Conservation (phyloP, 495 filamentous ascomycete genomes). For the Penicillium canescens region DNA sequence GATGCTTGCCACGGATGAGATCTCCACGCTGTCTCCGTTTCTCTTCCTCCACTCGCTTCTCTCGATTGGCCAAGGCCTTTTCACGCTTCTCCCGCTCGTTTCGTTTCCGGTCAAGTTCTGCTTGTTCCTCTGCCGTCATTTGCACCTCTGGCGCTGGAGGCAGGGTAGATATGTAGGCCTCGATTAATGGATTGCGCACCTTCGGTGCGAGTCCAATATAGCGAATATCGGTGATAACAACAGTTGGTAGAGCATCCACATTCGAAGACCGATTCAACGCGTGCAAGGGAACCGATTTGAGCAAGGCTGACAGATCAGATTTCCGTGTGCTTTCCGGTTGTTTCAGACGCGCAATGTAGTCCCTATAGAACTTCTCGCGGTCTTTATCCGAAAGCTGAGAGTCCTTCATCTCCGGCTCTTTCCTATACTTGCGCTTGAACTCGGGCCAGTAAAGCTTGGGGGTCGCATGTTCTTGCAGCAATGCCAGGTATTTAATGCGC, state of each 20-base stretch:
- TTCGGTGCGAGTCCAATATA: conserved; percentile 76
- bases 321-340: conserved; percentile 72
- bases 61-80: conserved; percentile 72
- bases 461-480: conserved; percentile 77
- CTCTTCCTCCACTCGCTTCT: conserved; percentile 72
- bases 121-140: conserved; percentile 57
- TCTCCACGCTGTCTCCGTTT: conserved; percentile 67
- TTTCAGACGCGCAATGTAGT: conserved; percentile 79
- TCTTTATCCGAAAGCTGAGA: conserved; percentile 78
- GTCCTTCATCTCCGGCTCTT: conserved; percentile 78
- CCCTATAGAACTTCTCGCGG: conserved; percentile 86
- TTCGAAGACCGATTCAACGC: conserved; percentile 66
- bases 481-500: conserved; percentile 76
- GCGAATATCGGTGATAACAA: conserved; percentile 72
- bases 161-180: conserved; percentile 73
- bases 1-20: conserved; percentile 63
- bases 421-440: conserved; percentile 87
- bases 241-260: conserved; percentile 62
- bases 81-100: conserved; percentile 68
- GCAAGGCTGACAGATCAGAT: conserved; percentile 73
- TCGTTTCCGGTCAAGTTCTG: conserved; percentile 59
- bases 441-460: conserved; percentile 96
- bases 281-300: conserved; percentile 67
- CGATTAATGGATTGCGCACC: conserved; percentile 70
- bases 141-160: conserved; percentile 60